phyloP scores from a whole-genome alignment of 2,329 filamentous ascomycete genomes.

The Colletotrichum cuscutae region DNA sequence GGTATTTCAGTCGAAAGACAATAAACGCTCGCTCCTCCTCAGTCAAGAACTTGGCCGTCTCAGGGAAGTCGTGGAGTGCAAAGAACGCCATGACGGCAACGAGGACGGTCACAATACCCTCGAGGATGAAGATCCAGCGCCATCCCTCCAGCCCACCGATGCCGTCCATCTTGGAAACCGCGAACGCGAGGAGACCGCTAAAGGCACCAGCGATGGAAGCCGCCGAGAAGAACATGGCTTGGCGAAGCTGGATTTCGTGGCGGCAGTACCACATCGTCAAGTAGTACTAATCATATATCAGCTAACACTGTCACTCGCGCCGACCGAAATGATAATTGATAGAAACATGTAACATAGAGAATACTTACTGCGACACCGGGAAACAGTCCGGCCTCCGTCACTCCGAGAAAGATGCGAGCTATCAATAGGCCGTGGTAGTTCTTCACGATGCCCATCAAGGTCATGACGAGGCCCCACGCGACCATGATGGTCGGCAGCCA shows the following conservation, averaged over 20 bases:
- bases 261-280: conserved; percentile 69
- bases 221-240: conserved; percentile 84
- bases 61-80: conserved; percentile 83
- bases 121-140: conserved; percentile 76
- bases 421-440: conserved; percentile 58
- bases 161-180: conserved; percentile 76
- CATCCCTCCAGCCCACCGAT: conserved; percentile 68
- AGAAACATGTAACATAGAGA: background rate
- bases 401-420: conserved; percentile 68
- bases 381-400: conserved; percentile 75
- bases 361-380: conserved; percentile 65
- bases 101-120: conserved; percentile 76
- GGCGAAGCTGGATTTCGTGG: conserved; percentile 64
- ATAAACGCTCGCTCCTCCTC: conserved; percentile 78
- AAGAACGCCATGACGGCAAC: conserved; percentile 76
- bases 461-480: conserved; percentile 61
- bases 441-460: conserved; percentile 63
- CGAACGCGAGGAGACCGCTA: conserved; percentile 77
- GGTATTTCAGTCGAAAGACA: conserved; percentile 74
- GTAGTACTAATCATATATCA: conserved; percentile 53
- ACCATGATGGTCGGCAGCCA: conserved; percentile 85
- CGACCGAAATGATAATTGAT: background rate
- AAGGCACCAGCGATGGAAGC: conserved; percentile 84
- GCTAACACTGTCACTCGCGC: background rate
- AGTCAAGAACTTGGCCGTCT: conserved; percentile 79